Evolutionary conservation across 2,329 filamentous ascomycete species (phyloP), one percentile per base, ranked within the genome.

Genomic region (Botrytis squamosa): DNA sequence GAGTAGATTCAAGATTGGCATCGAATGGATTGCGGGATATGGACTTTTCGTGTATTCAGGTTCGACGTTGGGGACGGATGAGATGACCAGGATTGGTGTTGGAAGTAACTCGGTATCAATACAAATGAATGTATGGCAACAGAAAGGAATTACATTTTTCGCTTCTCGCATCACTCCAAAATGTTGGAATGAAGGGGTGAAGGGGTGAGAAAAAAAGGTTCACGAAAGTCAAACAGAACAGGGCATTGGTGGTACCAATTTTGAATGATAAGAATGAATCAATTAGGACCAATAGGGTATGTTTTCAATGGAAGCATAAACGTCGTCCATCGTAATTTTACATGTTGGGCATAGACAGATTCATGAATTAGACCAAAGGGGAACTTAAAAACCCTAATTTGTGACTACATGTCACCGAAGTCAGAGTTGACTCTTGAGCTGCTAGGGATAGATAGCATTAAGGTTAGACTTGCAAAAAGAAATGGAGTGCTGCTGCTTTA

Each of bases 131-230:
- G 29, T 38, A 52, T 57, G 52, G n/a, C 29, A 33, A 29, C 4
- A 16, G n/a, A 57, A 57, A 57, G n/a, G n/a, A 57, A 57, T 29
- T 29, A n/a, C 20, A 25, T n/a, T 33, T 52, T 29, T 49, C 29
- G 42, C 62, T 64, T 42, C 25, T 57, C 52, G n/a, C 38, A 64
- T 64, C 20, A 33, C n/a, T 20, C 16, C n/a, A 29, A 44, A 29
- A 44, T 29, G 38, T 64, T 64, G 62, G 62, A 29, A 64, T 64
- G 62, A 64, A 64, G 62, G 62, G 62, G 25, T 22, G 62, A 44
- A 33, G 60, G 60, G 60, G 60, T 12, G 60, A 20, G 38, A 40
- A 29, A 42, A n/a, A 42, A 16, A 44, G 16, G 52, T 18, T 57
- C n/a, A 29, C 9, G 25, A 33, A 29, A 18, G 49, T n/a, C 49